Base-by-base conservation (phyloP, 1,284 basidiomycete genomes). In the Pascua guehoae region DNA sequence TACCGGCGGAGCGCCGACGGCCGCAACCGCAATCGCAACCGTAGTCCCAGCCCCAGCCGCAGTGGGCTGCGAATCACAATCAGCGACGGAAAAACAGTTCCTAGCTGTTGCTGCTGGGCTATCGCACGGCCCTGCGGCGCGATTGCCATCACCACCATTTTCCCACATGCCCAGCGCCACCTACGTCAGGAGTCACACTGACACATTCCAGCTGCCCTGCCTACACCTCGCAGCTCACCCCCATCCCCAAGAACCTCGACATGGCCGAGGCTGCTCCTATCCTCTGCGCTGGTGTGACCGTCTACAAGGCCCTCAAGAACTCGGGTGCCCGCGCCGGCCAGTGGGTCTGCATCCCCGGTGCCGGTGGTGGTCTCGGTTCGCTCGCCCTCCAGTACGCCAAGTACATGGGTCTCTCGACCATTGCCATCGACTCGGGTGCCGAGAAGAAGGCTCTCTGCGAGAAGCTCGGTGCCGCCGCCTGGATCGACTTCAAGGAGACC, bases 251-350 rank as follows among this genome's bases (percentile, higher is more conserved):
- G 2, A 76, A 69, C 5, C 70, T 92, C 49, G 79, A 82, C 53
- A 85, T 87, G 62, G 81, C 82, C 17, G 84, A 82, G 17, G 90
- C 90, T 24, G 89, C 89, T 7, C 88, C 89, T 10, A 84, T 93
- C 61, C 84, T 91, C 17, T 93, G 89, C 67, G 88, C 89, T 18
- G 88, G 74, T 68, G 69, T 67, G 4, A 77, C 75, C 53, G 73
- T 73, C 50, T 93, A 91, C 76, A 87, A 88, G 66, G 91, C 89
- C 0, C 80, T 94, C 70, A 91, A 90, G 74, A 83, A 88, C 74
- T 84, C 85, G 56, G 77, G 82, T 53, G 81, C 84, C n/a, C 80
- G 78, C 37, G 82, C 85, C n/a, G 88, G 89, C 51, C 85, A 94
- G 62, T 91, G 86, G 84, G 81, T 92, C 62, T 87, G 86, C 50